Evolutionary conservation across 139 green algal genomes (phyloP).

Genomic region (Chlamydomonas incerta): DNA sequence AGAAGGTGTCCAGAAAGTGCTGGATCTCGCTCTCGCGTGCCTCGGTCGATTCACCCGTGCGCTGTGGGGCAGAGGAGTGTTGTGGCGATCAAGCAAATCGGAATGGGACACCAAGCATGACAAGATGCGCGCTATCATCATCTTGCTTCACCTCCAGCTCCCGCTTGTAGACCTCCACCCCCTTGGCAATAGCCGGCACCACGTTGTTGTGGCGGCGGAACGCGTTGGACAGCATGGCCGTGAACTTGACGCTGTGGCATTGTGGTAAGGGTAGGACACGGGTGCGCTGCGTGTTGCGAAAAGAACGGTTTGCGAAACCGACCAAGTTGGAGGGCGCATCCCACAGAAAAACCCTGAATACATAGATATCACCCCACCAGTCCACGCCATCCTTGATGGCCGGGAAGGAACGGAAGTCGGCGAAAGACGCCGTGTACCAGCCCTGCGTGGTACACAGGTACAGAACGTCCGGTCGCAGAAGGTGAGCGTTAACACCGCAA

Average conservation of each 20-base stretch:
- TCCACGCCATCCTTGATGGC: slow-evolving; percentile 71
- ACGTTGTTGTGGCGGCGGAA: slow-evolving; percentile 46
- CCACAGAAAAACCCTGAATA: no score
- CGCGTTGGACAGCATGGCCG: slow-evolving; percentile 23
- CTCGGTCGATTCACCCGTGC: slow-evolving; percentile 6
- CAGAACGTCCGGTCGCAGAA: no score
- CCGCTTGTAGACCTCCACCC: slow-evolving; percentile 49
- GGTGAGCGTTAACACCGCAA: no score
- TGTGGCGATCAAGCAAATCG: background rate
- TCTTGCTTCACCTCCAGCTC: slow-evolving; percentile 11
- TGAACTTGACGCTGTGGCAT: slow-evolving; percentile 29
- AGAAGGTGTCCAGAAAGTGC: slow-evolving; percentile 96
- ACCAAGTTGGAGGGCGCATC: background rate
- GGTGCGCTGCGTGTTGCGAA: no score
- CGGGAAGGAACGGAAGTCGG: slow-evolving; percentile 82
- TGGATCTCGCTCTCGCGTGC: slow-evolving; percentile 73
- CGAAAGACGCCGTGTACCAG: slow-evolving; percentile 91
- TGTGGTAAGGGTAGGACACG: no score
- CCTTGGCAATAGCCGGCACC: slow-evolving; percentile 55
- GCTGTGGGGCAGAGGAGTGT: no score
- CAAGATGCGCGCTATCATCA: no score
- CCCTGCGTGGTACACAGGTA: no score
- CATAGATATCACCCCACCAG: no score
- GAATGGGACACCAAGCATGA: background rate
- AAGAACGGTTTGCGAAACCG: no score